A percentile compares a stretch with the other conserved stretches of the same genome.
Evolutionary conservation across 2,329 filamentous ascomycete species (phyloP).

Genomic region (Ophiocordyceps camponoti-saundersi): DNA sequence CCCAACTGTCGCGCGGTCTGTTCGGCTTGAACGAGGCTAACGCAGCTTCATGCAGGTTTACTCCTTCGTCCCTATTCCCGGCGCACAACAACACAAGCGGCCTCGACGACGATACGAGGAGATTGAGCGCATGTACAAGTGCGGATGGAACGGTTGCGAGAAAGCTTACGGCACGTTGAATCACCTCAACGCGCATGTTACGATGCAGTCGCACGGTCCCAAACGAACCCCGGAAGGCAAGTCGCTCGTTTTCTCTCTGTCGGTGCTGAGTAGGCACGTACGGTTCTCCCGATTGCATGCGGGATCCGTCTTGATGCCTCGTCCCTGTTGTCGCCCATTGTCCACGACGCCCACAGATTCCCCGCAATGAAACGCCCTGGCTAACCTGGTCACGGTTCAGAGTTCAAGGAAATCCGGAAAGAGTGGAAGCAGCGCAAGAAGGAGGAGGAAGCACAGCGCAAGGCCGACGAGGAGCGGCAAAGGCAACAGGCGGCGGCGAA

Average conservation of each 20-base stretch:
- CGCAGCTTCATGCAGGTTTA: conserved; percentile 53
- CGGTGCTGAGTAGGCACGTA: too few relatives aligned
- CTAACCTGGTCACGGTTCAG: conserved; percentile 27
- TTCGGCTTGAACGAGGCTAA: neutral
- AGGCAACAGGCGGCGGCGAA: conserved; percentile 31
- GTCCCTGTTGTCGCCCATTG: neutral
- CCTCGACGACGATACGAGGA: conserved; percentile 89
- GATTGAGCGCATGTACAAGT: conserved; percentile 99
- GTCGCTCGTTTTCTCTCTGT: conserved; percentile 12
- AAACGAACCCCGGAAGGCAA: conserved; percentile 96
- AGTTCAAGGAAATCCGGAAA: conserved; percentile 98
- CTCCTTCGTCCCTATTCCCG: conserved; percentile 93
- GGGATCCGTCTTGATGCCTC: too few relatives aligned
- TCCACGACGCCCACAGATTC: neutral
- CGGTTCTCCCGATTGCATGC: neutral
- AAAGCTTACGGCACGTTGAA: conserved; percentile 97
- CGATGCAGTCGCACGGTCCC: conserved; percentile 90
- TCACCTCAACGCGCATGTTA: conserved; percentile 94
- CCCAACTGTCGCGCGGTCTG: too few relatives aligned
- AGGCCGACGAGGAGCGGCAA: conserved; percentile 78
- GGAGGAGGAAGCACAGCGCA: conserved; percentile 83
- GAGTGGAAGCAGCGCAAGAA: conserved; percentile 99
- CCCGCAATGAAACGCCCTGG: conserved; percentile 1
- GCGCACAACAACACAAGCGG: conserved; percentile 91
- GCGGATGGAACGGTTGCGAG: conserved; percentile 94